These are phyloP conservation scores for Pseudoturritis turrita DNA, from an alignment of 345 rosid species.

Conservation along the genomic window DNA sequence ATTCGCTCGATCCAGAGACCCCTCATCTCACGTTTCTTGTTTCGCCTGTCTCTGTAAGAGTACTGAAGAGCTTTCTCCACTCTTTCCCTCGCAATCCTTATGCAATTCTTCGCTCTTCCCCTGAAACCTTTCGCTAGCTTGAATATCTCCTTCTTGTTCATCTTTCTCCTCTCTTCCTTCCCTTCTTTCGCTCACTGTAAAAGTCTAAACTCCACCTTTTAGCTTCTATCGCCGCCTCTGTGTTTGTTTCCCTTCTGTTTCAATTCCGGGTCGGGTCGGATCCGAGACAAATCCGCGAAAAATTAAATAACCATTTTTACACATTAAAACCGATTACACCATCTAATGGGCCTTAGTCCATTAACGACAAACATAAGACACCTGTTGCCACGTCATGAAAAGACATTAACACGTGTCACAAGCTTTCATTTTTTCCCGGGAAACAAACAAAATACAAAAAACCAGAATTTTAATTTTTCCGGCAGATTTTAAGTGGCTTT, in stretches of 20 bases:
- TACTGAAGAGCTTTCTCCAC: conserved; percentile 96
- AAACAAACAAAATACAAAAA: conserved; percentile 22
- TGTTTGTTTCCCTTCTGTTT: not conserved
- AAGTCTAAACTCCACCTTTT: not conserved
- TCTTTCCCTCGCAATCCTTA: conserved; percentile 83
- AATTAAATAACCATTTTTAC: not conserved
- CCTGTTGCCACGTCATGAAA: conserved; percentile 19
- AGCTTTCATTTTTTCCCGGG: conserved; percentile 17
- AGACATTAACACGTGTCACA: not conserved
- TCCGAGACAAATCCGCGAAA: not conserved
- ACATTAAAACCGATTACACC: not conserved
- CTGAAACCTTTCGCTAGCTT: conserved; percentile 91
- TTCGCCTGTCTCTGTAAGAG: conserved; percentile 91
- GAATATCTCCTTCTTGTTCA: conserved; percentile 86
- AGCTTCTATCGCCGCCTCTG: conserved; percentile 7
- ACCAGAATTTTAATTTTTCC: not conserved
- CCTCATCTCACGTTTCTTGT: conserved; percentile 96
- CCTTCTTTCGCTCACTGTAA: not conserved
- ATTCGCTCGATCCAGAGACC: conserved; percentile 95
- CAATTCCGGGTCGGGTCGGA: not conserved
- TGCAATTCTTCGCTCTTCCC: conserved; percentile 94
- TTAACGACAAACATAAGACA: not conserved
- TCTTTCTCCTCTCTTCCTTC: conserved; percentile 21
- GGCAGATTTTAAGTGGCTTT: conserved; percentile 16
- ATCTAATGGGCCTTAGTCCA: not conserved